These are phyloP conservation scores for Backusella parvicylindrica DNA, from an alignment of 192 early-diverging fungal genomes.

Conservation along the genomic window DNA sequence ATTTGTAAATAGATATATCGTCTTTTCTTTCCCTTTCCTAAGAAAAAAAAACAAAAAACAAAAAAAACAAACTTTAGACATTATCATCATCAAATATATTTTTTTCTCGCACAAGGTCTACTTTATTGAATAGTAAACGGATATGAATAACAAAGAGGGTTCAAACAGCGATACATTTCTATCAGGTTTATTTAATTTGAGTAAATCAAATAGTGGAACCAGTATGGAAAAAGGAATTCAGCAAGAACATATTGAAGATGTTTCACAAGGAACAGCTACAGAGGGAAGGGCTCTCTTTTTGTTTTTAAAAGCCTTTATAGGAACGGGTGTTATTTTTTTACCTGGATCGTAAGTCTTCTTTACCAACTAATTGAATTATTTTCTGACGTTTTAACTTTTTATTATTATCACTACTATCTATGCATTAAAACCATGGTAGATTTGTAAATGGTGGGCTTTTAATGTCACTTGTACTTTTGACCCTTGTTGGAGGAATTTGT, in stretches of 20 bases:
- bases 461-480: constrained; percentile 58
- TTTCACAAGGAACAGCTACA: constrained; percentile 37
- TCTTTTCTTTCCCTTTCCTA: background rate
- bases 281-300: constrained; percentile 54
- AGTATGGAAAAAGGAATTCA: background rate
- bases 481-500: constrained; percentile 52
- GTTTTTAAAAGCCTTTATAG: constrained; percentile 63
- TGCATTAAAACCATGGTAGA: constrained; percentile 27
- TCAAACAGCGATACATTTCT: background rate
- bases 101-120: background rate
- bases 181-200: background rate
- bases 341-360: constrained; percentile 35
- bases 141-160: background rate
- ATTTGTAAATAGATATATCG: background rate
- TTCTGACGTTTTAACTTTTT: background rate
- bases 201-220: background rate
- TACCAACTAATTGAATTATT: background rate
- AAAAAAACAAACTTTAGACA: background rate
- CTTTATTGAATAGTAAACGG: background rate
- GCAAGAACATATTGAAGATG: constrained; percentile 9
- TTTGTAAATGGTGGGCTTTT: constrained; percentile 60
- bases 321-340: constrained; percentile 58
- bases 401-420: background rate
- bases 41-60: background rate
- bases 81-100: background rate